Evolutionary conservation across 2,329 filamentous ascomycete genomes (phyloP).

Genomic region (Diaporthe capsici): DNA sequence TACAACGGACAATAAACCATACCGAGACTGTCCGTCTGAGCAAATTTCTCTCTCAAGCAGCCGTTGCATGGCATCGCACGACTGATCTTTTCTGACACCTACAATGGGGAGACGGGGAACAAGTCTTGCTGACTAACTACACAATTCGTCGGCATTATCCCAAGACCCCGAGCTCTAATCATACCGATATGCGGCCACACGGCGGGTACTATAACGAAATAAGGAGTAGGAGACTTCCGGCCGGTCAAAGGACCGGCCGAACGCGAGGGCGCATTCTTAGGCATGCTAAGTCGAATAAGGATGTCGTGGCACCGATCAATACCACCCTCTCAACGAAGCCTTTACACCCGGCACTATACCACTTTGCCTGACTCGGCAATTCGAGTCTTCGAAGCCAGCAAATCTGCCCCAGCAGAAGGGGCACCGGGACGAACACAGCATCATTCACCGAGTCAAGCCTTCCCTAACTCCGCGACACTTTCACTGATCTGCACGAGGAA

Average conservation of each 20-base stretch:
- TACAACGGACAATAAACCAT: not conserved
- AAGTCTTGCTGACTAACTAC: too few relatives aligned
- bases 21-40: not conserved
- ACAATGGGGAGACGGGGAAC: too few relatives aligned
- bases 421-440: not conserved
- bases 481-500: constrained; percentile 29
- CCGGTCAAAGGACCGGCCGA: fast-evolving
- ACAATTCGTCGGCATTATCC: too few relatives aligned
- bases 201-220: too few relatives aligned
- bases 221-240: not conserved
- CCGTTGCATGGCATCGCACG: not conserved
- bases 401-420: not conserved
- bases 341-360: not conserved
- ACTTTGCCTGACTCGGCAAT: not conserved
- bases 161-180: not conserved
- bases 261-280: not conserved
- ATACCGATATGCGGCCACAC: too few relatives aligned
- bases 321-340: not conserved
- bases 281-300: not conserved
- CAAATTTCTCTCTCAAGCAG: not conserved
- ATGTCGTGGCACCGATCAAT: not conserved
- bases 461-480: not conserved
- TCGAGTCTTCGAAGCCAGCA: not conserved
- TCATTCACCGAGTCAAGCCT: not conserved
- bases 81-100: not conserved